A percentile compares a stretch with the other conserved stretches of the same genome.
phyloP scores from a whole-genome alignment of 2,329 filamentous ascomycete species.

The Phialemonium atrogriseum region DNA sequence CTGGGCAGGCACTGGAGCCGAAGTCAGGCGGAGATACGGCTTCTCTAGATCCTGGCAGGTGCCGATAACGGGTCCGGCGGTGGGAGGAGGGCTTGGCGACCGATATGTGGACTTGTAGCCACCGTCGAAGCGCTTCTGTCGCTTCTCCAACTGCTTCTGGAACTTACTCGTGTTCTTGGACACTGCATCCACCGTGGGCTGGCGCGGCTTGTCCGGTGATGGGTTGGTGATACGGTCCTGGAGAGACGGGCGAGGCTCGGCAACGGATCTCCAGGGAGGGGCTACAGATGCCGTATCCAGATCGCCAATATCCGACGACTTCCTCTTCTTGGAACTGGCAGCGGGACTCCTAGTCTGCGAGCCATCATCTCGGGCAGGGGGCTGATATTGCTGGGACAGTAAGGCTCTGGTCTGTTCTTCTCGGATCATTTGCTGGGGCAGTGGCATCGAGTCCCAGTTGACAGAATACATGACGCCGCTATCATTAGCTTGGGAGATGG shows the following conservation, averaged over 20 bases:
- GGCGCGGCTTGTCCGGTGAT: constrained; percentile 36
- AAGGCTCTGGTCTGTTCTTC: constrained; percentile 46
- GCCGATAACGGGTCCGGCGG: constrained; percentile 70
- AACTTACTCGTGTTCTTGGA: constrained; percentile 71
- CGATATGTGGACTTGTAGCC: constrained; percentile 49
- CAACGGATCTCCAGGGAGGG: constrained; percentile 67
- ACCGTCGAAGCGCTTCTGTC: constrained; percentile 76
- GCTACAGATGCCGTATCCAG: constrained; percentile 38
- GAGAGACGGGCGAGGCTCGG: constrained; percentile 51
- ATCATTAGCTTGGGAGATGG: constrained; percentile 77
- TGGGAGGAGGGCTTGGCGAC: constrained; percentile 48
- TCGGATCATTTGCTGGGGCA: constrained; percentile 78
- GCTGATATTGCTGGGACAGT: constrained; percentile 6
- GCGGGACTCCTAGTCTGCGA: no score
- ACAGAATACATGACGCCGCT: constrained; percentile 60
- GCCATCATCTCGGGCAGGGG: no score
- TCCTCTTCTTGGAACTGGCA: constrained; percentile 63
- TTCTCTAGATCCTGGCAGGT: constrained; percentile 82
- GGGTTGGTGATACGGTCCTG: constrained; percentile 69
- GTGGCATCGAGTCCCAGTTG: constrained; percentile 75
- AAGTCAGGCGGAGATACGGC: constrained; percentile 86
- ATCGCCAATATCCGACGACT: constrained; percentile 60
- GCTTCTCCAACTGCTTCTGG: constrained; percentile 77
- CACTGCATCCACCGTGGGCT: constrained; percentile 30
- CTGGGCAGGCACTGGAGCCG: constrained; percentile 77